phyloP scores from a whole-genome alignment of 1,284 basidiomycete genomes.

The Sparassis latifolia region DNA sequence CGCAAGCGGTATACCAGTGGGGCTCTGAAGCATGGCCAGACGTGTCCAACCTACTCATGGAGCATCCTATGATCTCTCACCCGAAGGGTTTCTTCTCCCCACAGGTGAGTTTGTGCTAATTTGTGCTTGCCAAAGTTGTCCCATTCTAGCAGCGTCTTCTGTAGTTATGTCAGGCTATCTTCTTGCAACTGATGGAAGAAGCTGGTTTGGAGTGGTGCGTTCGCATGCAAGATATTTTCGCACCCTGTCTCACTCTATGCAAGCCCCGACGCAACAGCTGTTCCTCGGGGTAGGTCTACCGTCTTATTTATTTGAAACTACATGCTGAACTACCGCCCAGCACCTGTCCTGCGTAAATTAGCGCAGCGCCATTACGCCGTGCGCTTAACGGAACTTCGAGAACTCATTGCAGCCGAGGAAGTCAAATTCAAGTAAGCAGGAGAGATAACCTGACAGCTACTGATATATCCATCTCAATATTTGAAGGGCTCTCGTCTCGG shows the following conservation, averaged over 20 bases:
- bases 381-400: slow-evolving; percentile 65
- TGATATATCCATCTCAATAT: too few species aligned
- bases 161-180: slow-evolving; percentile 66
- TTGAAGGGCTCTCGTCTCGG: slow-evolving; percentile 39
- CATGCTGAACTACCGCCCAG: slow-evolving; percentile 22
- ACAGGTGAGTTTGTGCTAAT: slow-evolving; percentile 37
- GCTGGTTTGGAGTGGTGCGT: slow-evolving; percentile 63
- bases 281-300: too few species aligned
- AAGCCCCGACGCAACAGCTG: too few species aligned
- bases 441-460: too few species aligned
- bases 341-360: slow-evolving; percentile 52
- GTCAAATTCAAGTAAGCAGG: slow-evolving; percentile 62
- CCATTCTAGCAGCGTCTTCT: background rate
- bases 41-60: slow-evolving; percentile 60
- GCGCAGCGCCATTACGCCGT: slow-evolving; percentile 68
- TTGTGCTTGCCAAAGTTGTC: background rate
- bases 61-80: slow-evolving; percentile 59
- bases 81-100: slow-evolving; percentile 63
- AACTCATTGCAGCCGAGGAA: slow-evolving; percentile 67
- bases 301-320: background rate
- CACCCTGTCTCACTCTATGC: too few species aligned
- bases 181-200: slow-evolving; percentile 61
- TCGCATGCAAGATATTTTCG: background rate
- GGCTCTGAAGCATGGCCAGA: slow-evolving; percentile 70
- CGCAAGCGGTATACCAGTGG: slow-evolving; percentile 81